Percentiles rank a stretch among this genome's conserved stretches.
phyloP scores from a whole-genome alignment of 495 filamentous ascomycete species.

The Aspergillus haitiensis region DNA sequence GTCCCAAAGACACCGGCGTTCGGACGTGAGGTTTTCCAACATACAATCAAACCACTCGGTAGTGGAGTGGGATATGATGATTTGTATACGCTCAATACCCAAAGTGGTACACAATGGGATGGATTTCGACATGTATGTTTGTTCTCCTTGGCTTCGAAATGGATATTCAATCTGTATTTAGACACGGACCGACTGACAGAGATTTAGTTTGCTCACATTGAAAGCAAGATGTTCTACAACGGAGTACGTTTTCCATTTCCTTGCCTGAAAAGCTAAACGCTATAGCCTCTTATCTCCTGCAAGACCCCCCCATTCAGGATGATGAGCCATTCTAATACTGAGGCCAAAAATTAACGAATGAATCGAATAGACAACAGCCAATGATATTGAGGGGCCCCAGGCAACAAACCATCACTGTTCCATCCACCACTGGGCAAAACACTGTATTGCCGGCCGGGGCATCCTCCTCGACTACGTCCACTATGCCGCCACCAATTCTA shows the following conservation, averaged over 20 bases:
- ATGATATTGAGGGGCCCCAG: conserved; percentile 48
- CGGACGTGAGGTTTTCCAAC: conserved; percentile 51
- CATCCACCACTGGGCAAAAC: conserved; percentile 46
- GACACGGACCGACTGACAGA: conserved; percentile 1
- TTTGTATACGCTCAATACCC: conserved; percentile 67
- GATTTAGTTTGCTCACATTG: conserved; percentile 43
- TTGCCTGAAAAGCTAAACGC: too few relatives aligned
- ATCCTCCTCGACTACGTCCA: conserved; percentile 53
- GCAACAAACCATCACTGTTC: conserved; percentile 48
- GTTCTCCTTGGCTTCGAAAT: neutral
- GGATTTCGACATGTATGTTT: conserved; percentile 61
- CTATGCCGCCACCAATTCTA: conserved; percentile 42
- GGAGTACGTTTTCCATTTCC: conserved; percentile 24
- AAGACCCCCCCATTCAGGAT: conserved; percentile 3
- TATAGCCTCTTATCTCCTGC: too few relatives aligned
- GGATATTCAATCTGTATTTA: neutral
- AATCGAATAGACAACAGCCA: conserved; percentile 35
- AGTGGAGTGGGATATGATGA: conserved; percentile 56
- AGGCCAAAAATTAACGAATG: too few relatives aligned
- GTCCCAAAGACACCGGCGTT: conserved; percentile 53
- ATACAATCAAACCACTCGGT: conserved; percentile 48
- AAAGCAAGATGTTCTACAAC: conserved; percentile 54
- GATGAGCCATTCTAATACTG: neutral
- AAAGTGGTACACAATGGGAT: conserved; percentile 75
- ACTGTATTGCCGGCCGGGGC: conserved; percentile 51